Evolutionary conservation across 768 basidiomycete species (phyloP), one percentile per base, ranked within the genome.

Genomic region (Thelephora aurantiotincta): DNA sequence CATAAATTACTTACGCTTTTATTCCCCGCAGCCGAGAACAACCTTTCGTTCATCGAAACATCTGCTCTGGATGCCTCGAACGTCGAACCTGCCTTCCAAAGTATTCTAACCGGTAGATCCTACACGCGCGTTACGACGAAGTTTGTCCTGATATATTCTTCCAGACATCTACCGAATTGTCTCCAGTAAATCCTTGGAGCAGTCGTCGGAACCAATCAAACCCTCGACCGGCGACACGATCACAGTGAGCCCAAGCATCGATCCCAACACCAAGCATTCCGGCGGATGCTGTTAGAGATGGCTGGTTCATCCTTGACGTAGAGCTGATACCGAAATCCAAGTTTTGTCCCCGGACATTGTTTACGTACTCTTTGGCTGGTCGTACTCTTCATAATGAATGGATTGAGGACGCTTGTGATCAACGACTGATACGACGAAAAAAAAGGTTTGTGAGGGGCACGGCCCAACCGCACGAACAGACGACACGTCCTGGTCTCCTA

Each of bases 31-130:
- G 90, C 85, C 56, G 91, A 94, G 68, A 91, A 93, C 59, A 81
- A 80, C 18, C 66, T 97, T 56, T 88, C 84, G 48, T 94, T 94
- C 74, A 94, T 99, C 55, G 94, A 99, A 73, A 99, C 94, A 51
- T 99, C 94, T 60, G 94, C 94, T 69, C 81, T 98, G 77, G 96
- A 99, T 79, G 90, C 94, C 57, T 93, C 91, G 45, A 96, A 97
- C 68, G 93, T 99, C 66, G 94, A 98, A 68, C 68, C 77, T 49
- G 96, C 94, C 45, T 99, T 99, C 81, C 92, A 98, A 65, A 91
- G 80, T 49, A 97, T 97, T 60, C 74, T 99, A 52, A 81, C 85
- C 41, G 92, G 92, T 90, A 44, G 45, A 78, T 68, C 23, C 33
- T 14, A 14, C 18, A 4, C 26, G 11, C 46, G 22, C 26, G 20